A percentile compares a stretch with the other conserved stretches of the same genome.
These are phyloP conservation scores for Monosporascus sp. DNA, from an alignment of 2,329 filamentous ascomycete genomes.

Conservation along the genomic window DNA sequence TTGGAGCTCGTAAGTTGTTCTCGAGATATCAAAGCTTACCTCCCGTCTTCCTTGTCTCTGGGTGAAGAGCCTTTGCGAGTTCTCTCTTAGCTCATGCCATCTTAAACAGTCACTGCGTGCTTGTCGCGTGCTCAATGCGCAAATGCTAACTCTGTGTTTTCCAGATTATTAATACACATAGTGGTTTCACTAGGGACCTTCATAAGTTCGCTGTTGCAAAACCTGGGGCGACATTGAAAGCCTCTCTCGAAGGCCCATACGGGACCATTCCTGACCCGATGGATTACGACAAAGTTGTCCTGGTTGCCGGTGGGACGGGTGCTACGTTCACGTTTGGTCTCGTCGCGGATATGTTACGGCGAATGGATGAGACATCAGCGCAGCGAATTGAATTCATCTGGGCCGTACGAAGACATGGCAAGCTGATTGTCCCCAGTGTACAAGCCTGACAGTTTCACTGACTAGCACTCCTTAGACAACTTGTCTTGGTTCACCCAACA, in stretches of 20 bases:
- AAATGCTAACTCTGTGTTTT: neutral
- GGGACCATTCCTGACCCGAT: conserved; percentile 49
- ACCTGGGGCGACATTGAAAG: conserved; percentile 42
- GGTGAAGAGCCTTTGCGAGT: too few species aligned
- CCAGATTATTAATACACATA: conserved; percentile 45
- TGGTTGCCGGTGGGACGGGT: conserved; percentile 57
- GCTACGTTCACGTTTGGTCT: conserved; percentile 53
- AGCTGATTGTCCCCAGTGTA: conserved; percentile 8
- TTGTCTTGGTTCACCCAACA: conserved; percentile 35
- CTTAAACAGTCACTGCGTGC: neutral
- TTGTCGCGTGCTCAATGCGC: neutral
- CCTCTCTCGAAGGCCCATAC: conserved; percentile 55
- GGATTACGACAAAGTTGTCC: conserved; percentile 49
- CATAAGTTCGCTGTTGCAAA: conserved; percentile 45
- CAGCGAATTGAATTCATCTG: conserved; percentile 44
- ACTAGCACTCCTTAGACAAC: conserved; percentile 22
- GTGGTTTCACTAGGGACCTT: conserved; percentile 54
- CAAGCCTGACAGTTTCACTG: neutral
- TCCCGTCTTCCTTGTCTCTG: too few species aligned
- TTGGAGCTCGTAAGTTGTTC: conserved; percentile 41
- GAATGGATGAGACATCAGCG: conserved; percentile 31
- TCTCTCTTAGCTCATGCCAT: neutral
- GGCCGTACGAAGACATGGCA: conserved; percentile 42
- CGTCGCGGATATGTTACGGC: conserved; percentile 39
- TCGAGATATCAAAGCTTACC: too few species aligned